Conservation (phyloP, 2,329 filamentous ascomycete genomes). For the Venturiaceae sp. region DNA sequence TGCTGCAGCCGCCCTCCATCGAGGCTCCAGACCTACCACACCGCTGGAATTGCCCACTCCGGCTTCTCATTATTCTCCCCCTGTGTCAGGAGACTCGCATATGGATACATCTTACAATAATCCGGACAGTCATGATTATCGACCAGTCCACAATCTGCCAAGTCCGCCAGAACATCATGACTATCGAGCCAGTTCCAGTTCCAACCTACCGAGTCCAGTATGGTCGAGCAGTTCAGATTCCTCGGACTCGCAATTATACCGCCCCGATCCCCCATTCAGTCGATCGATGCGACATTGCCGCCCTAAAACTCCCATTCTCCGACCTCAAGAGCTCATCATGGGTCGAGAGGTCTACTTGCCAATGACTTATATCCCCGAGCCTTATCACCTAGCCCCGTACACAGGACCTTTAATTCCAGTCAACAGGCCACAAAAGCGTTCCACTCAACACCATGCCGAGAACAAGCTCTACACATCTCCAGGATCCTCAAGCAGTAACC, state of each 20-base stretch:
- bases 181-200: neutral
- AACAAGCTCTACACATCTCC: constrained; percentile 1
- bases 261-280: neutral
- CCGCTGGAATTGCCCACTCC: neutral
- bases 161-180: neutral
- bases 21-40: neutral
- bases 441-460: neutral
- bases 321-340: no score
- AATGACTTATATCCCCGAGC: no score
- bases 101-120: neutral
- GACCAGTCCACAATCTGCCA: neutral
- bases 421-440: constrained; percentile 2
- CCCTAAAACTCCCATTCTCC: no score
- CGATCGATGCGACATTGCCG: no score
- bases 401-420: neutral
- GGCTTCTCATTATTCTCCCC: neutral
- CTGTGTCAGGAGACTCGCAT: neutral
- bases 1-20: neutral
- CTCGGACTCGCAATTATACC: neutral
- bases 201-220: neutral
- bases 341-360: no score
- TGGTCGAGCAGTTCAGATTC: neutral
- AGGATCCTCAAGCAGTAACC: neutral
- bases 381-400: no score
- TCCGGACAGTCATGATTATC: neutral